Base-by-base conservation (phyloP, 2,329 filamentous ascomycete genomes). In the Penicillium glabrum region DNA sequence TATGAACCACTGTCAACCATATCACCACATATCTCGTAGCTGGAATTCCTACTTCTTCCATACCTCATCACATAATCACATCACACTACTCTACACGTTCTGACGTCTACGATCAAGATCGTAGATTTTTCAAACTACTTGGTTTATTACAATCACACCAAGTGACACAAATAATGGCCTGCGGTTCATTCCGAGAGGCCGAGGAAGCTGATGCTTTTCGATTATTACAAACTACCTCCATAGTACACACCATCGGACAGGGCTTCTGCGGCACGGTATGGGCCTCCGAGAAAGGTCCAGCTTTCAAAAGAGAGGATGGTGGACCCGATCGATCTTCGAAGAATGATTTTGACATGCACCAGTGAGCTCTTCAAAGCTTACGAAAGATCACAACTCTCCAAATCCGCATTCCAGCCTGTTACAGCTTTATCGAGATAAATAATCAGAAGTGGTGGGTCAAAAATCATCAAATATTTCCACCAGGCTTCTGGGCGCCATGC, bases 261-360 rank as follows among this genome's bases (percentile, higher is more conserved):
- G 72, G 72, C 0, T 64, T 61, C 48, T 75, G 72, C 46, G 70
- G 72, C 3, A 68, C 69, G 0, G 71, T 73, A 8, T 75, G 70
- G 70, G 60, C 70, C 35, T 60, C 53, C 11, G 27, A 24, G 5
- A 46, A 11, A 14, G 63, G 58, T 1, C 50, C 48, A 4, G 68
- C 67, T 14, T 67, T 69, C 68, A 75, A 75, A 57, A 63, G 72
- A 53, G 72, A 72, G 58, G 71, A 74, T 58, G 70, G 72, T 6
- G 65, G 67, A 1, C 66, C 67, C 3, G 56, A 54, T 3, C 51
- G 72, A 46, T 71, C 68, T 7, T 55, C 72, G 2, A 27, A 41
- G 23, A 74, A 72, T 29, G 71, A 75, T 44, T 73, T 57, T 31
- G 41, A 62, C 6, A 74, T 73, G 67, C 71, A 74, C 48, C 59